Base-by-base conservation (phyloP, 1,284 basidiomycete genomes). In the Hemileia vastatrix region DNA sequence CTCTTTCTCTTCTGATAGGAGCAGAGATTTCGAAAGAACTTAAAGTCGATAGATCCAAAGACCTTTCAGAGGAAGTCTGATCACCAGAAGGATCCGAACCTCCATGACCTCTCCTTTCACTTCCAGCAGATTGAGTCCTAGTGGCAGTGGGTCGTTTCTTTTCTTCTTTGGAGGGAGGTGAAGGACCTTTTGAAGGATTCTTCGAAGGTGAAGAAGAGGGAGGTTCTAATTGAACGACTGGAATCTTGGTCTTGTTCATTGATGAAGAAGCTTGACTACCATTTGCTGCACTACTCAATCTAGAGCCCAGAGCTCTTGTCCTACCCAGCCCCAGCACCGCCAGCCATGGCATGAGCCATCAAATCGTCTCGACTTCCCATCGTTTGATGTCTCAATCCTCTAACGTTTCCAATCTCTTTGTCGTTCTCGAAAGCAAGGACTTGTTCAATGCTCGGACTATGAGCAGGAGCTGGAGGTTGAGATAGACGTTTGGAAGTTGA, bases 391-490 rank as follows among this genome's bases (percentile, higher is more conserved):
- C 15, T 40, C 9, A 40, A 15, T 40, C 36, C 36, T 40, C 36
- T 40, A 15, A 11, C 15, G 15, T 9, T 40, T 40, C 36, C 36
- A 15, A 15, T 15, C 15, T 15, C 36, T 40, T 40, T 40, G 27
- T 27, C 27, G 36, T 40, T 40, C 36, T 54, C 51, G 43, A 48
- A 54, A 2, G 64, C 47, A 8, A 64, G 45, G 6, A 64, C 52
- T 50, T 64, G 63, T 24, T 64, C 63, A 27, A 64, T 60, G 57
- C 57, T 56, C 15, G 57, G 63, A 40, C 52, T 55, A 18, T 53
- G 40, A 3, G 24, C 1, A 19, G 63, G 63, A 4, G 56, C 57
- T 2, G 57, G 57, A 1, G 56, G 63, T 21, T 53, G 55, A 3
- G 43, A 40, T 40, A 40, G 36, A 40, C 36, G 36, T 40, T 40